phyloP scores from a whole-genome alignment of 202 grass and related monocot genomes.

The Schoenoplectus triqueter region DNA sequence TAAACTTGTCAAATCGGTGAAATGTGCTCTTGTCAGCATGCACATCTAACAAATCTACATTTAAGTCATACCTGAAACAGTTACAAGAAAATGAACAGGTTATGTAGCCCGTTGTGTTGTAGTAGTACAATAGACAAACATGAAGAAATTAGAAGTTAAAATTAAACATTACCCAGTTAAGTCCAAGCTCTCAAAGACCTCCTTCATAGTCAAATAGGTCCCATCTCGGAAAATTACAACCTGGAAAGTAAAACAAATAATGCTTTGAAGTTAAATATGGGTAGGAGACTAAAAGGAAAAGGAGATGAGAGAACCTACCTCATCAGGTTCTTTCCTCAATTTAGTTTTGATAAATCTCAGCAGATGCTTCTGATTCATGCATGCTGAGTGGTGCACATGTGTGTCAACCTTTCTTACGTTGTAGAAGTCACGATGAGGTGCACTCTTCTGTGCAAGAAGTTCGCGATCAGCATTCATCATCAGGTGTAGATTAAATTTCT shows the following conservation, averaged over 20 bases:
- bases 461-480: conserved; percentile 97
- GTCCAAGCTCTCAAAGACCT: conserved; percentile 96
- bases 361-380: conserved; percentile 97
- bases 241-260: conserved; percentile 50
- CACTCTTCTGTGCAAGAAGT: conserved; percentile 93
- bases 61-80: conserved; percentile 79
- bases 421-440: conserved; percentile 93
- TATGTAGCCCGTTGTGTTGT: not conserved
- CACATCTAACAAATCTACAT: conserved; percentile 96
- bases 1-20: conserved; percentile 98
- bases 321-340: conserved; percentile 88
- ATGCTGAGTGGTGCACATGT: conserved; percentile 98
- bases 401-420: conserved; percentile 97
- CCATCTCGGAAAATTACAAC: conserved; percentile 98
- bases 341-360: conserved; percentile 95
- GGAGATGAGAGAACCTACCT: conserved; percentile 47
- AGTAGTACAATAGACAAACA: conserved; percentile 34
- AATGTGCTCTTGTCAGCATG: conserved; percentile 98
- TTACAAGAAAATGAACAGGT: conserved; percentile 19
- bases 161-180: conserved; percentile 70
- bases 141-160: conserved; percentile 29
- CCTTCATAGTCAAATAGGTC: conserved; percentile 91
- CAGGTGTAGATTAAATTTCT: conserved; percentile 93
- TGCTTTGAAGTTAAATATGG: conserved; percentile 17
- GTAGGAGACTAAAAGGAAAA: conserved; percentile 25